A percentile compares a stretch with the other conserved stretches of the same genome.
Conservation (phyloP, 495 filamentous ascomycete species). For the Cryomyces antarcticus region DNA sequence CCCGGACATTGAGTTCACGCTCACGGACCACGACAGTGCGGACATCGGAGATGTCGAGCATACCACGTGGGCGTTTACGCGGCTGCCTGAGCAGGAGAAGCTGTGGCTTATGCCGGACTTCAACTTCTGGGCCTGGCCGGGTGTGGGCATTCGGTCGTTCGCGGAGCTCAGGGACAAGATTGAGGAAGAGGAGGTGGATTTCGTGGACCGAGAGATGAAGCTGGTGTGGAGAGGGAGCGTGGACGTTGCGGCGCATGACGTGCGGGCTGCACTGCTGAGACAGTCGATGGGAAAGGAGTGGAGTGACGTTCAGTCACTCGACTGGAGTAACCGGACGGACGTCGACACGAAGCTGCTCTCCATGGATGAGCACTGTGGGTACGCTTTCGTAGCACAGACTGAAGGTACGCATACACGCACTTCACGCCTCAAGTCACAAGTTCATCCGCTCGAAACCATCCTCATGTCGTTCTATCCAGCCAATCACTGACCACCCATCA, state of each 20-base stretch:
- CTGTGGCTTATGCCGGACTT: slow-evolving; percentile 18
- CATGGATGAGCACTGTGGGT: slow-evolving; percentile 12
- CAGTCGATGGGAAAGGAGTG: slow-evolving; percentile 7
- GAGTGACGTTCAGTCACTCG: slow-evolving; percentile 9
- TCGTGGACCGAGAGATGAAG: slow-evolving; percentile 7
- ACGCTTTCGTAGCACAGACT: slow-evolving; percentile 11
- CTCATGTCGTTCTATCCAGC: not conserved
- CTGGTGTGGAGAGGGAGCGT: slow-evolving; percentile 12
- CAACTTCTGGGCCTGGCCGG: slow-evolving; percentile 11
- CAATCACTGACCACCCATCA: not conserved
- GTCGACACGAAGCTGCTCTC: slow-evolving; percentile 1
- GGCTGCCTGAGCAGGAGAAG: slow-evolving; percentile 3
- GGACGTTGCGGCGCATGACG: not conserved
- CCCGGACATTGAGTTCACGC: slow-evolving; percentile 13
- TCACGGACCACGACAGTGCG: slow-evolving; percentile 9
- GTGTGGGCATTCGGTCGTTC: slow-evolving; percentile 3
- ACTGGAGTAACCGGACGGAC: slow-evolving; percentile 7
- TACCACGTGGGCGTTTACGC: slow-evolving; percentile 8
- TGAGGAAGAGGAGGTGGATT: slow-evolving; percentile 5
- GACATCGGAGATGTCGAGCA: not conserved
- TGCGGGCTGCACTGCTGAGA: slow-evolving; percentile 5
- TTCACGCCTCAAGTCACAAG: not conserved
- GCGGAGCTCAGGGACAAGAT: slow-evolving; percentile 4
- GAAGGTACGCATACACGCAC: slow-evolving; percentile 6
- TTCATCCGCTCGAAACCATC: not conserved